A percentile compares a stretch with the other conserved stretches of the same genome.
These are phyloP conservation scores for Microbotryum violaceum DNA, from an alignment of 1,284 basidiomycete species.

Conservation along the genomic window DNA sequence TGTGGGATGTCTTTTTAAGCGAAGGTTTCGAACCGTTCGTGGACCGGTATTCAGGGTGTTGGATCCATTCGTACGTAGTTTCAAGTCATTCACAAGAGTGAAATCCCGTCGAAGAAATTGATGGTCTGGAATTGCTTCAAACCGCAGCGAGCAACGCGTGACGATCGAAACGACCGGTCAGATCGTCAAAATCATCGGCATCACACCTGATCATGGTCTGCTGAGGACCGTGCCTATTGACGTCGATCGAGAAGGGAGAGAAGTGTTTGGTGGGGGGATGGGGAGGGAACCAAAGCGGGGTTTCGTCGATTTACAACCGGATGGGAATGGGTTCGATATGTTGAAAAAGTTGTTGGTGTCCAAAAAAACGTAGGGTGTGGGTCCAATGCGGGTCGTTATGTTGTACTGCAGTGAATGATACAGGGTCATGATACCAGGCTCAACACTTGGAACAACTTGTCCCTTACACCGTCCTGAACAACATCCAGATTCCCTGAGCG, in stretches of 20 bases:
- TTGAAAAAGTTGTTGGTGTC: slow-evolving; percentile 79
- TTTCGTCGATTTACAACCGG: slow-evolving; percentile 68
- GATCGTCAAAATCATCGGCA: slow-evolving; percentile 69
- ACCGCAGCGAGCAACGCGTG: slow-evolving; percentile 67
- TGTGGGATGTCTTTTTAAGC: slow-evolving; percentile 66
- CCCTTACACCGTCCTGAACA: slow-evolving; percentile 62
- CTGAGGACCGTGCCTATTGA: slow-evolving; percentile 67
- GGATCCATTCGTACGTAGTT: slow-evolving; percentile 77
- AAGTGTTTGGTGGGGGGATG: slow-evolving; percentile 17
- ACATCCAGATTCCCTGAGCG: slow-evolving; percentile 70
- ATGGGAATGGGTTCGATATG: slow-evolving; percentile 95
- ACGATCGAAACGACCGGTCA: slow-evolving; percentile 64
- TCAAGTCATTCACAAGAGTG: not conserved
- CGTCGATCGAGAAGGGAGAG: slow-evolving; percentile 39
- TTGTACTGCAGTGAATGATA: slow-evolving; percentile 14
- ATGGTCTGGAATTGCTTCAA: no score
- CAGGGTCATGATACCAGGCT: not conserved
- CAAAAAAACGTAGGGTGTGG: slow-evolving; percentile 42
- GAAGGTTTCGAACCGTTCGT: slow-evolving; percentile 43
- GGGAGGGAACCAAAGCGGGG: slow-evolving; percentile 9
- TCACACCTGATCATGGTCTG: slow-evolving; percentile 79
- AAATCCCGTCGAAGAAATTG: not conserved
- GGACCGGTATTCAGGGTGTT: slow-evolving; percentile 57
- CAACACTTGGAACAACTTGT: not conserved
- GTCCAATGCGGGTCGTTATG: slow-evolving; percentile 15